phyloP scores from a whole-genome alignment of 257 asterid genomes.

The Cruciata laevipes region DNA sequence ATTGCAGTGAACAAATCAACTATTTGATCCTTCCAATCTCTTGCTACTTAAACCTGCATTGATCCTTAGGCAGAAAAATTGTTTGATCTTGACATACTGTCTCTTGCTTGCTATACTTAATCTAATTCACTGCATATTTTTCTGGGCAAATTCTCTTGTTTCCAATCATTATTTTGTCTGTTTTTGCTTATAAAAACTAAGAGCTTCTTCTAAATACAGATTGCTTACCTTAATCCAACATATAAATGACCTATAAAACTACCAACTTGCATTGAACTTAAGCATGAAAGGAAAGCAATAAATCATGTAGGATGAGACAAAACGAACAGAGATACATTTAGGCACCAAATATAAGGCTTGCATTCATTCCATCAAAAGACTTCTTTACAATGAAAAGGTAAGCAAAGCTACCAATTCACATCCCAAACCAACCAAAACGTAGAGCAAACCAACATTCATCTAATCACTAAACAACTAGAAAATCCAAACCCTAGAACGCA shows the following conservation, averaged over 20 bases:
- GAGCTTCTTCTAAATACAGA: no score
- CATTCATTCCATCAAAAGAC: not conserved
- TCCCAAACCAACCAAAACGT: no score
- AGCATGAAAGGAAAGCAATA: not conserved
- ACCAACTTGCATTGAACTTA: not conserved
- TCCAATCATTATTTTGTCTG: not conserved
- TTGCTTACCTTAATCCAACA: not conserved
- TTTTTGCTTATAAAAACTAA: no score
- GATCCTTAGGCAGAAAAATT: no score
- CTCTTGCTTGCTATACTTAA: no score
- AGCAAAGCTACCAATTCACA: not conserved
- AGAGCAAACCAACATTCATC: not conserved
- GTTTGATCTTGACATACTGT: no score
- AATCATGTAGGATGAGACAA: not conserved
- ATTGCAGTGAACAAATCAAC: no score
- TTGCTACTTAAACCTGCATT: no score
- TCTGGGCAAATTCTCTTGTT: no score
- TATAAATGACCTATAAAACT: no score
- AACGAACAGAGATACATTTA: not conserved
- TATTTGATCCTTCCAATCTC: no score
- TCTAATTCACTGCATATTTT: no score
- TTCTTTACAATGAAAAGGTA: not conserved
- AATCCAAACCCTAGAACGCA: not conserved
- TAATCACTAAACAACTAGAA: not conserved
- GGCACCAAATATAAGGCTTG: not conserved